These are phyloP conservation scores for Solanum sejunctum DNA, from an alignment of 257 asterid species.

Conservation along the genomic window DNA sequence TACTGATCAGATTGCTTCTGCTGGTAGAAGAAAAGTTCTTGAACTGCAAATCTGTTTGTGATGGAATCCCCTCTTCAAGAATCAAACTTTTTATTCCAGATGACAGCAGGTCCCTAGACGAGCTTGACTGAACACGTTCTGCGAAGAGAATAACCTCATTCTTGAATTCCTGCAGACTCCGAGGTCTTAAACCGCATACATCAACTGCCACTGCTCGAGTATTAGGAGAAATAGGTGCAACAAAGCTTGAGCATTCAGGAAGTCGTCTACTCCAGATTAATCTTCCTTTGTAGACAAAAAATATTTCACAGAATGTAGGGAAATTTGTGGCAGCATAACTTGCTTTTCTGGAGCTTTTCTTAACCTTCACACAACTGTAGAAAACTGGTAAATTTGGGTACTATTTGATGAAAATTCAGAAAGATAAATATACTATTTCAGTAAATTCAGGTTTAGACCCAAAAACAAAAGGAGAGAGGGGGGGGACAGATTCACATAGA, in stretches of 20 bases:
- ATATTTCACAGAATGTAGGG: conserved; percentile 66
- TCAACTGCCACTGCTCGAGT: conserved; percentile 12
- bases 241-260: conserved; percentile 18
- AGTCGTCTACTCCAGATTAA: conserved; percentile 54
- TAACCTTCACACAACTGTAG: conserved; percentile 51
- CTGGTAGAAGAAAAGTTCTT: background rate
- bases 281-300: conserved; percentile 65
- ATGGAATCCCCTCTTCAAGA: background rate
- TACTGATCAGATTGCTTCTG: conserved; percentile 5
- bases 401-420: background rate
- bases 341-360: conserved; percentile 54
- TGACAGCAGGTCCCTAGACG: conserved; percentile 12
- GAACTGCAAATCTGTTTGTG: conserved; percentile 1
- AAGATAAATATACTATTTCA: background rate
- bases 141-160: conserved; percentile 13
- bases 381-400: conserved; percentile 5
- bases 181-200: conserved; percentile 20
- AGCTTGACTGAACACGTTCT: conserved; percentile 8
- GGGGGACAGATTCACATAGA: background rate
- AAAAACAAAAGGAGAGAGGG: background rate
- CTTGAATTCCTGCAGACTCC: conserved; percentile 12
- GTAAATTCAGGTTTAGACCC: background rate
- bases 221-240: conserved; percentile 5
- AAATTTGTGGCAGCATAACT: conserved; percentile 45
- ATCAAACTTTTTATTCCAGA: conserved; percentile 5